A percentile compares a stretch with the other conserved stretches of the same genome.
Conservation (phyloP, 495 filamentous ascomycete genomes). For the Parathielavia appendiculata region DNA sequence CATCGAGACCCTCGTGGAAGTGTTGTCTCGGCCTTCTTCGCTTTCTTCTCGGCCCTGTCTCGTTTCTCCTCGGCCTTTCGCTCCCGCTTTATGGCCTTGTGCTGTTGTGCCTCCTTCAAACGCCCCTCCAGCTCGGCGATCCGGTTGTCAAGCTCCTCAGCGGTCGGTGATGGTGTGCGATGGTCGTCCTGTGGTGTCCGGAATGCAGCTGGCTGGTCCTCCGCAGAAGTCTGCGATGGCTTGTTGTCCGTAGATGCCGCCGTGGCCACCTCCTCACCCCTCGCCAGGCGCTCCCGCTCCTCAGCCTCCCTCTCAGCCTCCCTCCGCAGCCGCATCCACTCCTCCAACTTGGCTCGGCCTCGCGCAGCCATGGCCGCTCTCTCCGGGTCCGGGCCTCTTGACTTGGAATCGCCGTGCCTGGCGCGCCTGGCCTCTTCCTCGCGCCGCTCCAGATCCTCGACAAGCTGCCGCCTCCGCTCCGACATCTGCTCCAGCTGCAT, state of each 20-base stretch:
- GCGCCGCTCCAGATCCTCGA: constrained; percentile 37
- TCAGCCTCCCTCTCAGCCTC: constrained; percentile 44
- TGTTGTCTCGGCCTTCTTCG: constrained; percentile 18
- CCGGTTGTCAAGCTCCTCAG: constrained; percentile 33
- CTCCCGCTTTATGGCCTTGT: constrained; percentile 34
- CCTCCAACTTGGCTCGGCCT: constrained; percentile 31
- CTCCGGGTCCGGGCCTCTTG: constrained; percentile 15
- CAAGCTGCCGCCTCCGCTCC: constrained; percentile 31
- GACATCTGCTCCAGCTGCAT: constrained; percentile 26
- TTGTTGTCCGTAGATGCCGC: not conserved
- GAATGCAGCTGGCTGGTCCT: constrained; percentile 11
- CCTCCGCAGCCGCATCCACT: constrained; percentile 32
- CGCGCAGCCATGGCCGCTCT: constrained; percentile 22
- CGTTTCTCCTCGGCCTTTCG: constrained; percentile 29
- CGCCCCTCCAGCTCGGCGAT: constrained; percentile 40
- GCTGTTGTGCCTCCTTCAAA: constrained; percentile 31
- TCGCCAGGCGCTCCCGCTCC: constrained; percentile 32
- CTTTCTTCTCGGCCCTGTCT: constrained; percentile 25
- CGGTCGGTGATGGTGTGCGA: constrained; percentile 8
- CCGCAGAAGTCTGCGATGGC: not conserved
- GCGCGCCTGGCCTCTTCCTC: constrained; percentile 30
- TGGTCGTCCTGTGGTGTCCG: constrained; percentile 2
- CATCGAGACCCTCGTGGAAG: constrained; percentile 4
- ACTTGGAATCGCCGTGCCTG: constrained; percentile 9
- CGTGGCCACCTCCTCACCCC: constrained; percentile 15